Percentiles rank a stretch among this genome's conserved stretches.
Evolutionary conservation across 371 early-diverging fungal genomes (phyloP).

Genomic region (Mortierella sp.): DNA sequence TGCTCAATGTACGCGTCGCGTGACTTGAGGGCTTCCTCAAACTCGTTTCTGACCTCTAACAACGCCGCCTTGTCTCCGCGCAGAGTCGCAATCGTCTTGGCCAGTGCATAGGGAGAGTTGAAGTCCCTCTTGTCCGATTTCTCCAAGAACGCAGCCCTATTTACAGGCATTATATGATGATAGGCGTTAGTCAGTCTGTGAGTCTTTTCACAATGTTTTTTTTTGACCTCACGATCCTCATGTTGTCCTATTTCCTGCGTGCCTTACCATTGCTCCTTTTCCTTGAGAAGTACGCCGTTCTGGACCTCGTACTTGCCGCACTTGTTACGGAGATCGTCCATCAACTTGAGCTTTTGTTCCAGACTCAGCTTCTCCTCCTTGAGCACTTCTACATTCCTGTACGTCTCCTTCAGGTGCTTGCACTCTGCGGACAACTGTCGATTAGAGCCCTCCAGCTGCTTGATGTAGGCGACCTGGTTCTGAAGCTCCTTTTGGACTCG

Average conservation of each 20-base stretch:
- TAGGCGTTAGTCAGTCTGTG: neutral
- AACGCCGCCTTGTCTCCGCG: slow-evolving; percentile 44
- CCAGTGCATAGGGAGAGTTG: slow-evolving; percentile 48
- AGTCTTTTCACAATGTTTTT: neutral
- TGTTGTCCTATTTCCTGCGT: no score
- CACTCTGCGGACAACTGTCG: slow-evolving; percentile 47
- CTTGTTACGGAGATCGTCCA: slow-evolving; percentile 51
- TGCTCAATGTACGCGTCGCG: slow-evolving; percentile 22
- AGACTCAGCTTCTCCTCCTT: slow-evolving; percentile 54
- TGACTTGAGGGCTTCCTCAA: slow-evolving; percentile 35
- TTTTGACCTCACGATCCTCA: neutral
- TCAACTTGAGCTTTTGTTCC: slow-evolving; percentile 41
- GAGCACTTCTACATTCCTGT: slow-evolving; percentile 56
- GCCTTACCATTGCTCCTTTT: slow-evolving; percentile 55
- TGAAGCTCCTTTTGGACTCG: slow-evolving; percentile 45
- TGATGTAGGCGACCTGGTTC: slow-evolving; percentile 50
- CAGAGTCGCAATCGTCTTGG: slow-evolving; percentile 46
- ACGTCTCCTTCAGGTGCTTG: slow-evolving; percentile 56
- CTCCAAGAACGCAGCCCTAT: slow-evolving; percentile 53
- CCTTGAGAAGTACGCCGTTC: slow-evolving; percentile 54
- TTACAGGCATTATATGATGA: neutral
- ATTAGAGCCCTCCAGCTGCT: slow-evolving; percentile 57
- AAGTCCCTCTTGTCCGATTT: slow-evolving; percentile 35
- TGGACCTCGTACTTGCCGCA: slow-evolving; percentile 56
- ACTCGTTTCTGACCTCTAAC: slow-evolving; percentile 29